phyloP scores from a whole-genome alignment of 345 rosid species.

The Dipteronia dyeriana region DNA sequence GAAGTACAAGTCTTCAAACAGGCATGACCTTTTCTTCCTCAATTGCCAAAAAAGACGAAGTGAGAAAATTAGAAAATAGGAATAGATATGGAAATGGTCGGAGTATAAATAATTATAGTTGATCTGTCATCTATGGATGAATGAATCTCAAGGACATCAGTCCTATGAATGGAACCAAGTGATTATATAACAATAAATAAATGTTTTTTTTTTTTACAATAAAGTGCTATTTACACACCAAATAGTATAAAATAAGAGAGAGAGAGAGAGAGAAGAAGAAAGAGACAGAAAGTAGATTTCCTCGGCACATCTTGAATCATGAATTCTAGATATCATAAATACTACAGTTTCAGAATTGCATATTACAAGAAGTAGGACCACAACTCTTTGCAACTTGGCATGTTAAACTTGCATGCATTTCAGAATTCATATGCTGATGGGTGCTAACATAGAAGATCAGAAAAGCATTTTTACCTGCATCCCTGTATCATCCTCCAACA shows the following conservation, averaged over 20 bases:
- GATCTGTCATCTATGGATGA: too few relatives aligned
- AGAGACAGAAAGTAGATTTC: background rate
- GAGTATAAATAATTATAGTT: background rate
- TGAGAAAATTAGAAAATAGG: background rate
- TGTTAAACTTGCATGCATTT: background rate
- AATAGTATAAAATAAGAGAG: too few relatives aligned
- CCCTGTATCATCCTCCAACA: conserved; percentile 51
- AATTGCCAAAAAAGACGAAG: background rate
- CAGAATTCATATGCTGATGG: background rate
- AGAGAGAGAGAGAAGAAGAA: background rate
- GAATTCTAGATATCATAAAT: background rate
- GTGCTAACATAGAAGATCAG: background rate
- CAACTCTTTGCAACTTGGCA: background rate
- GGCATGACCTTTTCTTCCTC: background rate
- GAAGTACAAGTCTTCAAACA: background rate
- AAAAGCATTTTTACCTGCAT: conserved; percentile 52
- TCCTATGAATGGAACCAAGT: background rate
- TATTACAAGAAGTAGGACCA: background rate
- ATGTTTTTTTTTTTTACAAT: background rate
- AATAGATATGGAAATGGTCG: background rate
- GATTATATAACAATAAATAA: background rate
- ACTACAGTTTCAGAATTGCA: background rate
- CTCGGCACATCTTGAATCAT: background rate
- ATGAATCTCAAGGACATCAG: background rate
- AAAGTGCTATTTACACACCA: background rate